phyloP scores from a whole-genome alignment of 495 filamentous ascomycete genomes.

The Neurospora terricola region DNA sequence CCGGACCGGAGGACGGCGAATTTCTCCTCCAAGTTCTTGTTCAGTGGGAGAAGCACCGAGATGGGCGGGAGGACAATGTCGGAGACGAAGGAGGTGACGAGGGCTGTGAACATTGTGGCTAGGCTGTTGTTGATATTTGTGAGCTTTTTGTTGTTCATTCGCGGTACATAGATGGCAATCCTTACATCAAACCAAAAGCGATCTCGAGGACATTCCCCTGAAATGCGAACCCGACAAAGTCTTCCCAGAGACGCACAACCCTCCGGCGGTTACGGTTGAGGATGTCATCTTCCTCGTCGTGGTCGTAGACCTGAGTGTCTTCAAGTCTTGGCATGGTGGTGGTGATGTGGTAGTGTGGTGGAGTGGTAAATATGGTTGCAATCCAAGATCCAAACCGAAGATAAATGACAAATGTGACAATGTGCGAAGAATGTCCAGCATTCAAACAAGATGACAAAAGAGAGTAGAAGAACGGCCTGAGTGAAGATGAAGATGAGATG shows the following conservation, averaged over 20 bases:
- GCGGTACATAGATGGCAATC: background rate
- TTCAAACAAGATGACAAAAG: background rate
- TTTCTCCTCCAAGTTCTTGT: conserved; percentile 65
- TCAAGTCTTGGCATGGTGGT: background rate
- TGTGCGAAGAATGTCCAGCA: background rate
- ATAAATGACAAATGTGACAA: background rate
- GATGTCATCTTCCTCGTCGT: conserved; percentile 23
- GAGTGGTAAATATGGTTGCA: background rate
- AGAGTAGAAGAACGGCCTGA: background rate
- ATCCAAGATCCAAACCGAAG: background rate
- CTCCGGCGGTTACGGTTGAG: conserved; percentile 24
- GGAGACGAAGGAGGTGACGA: conserved; percentile 62
- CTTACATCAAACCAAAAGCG: conserved; percentile 64
- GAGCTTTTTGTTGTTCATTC: background rate
- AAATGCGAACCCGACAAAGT: conserved; percentile 62
- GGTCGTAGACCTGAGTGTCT: conserved; percentile 11
- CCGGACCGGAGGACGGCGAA: conserved; percentile 57
- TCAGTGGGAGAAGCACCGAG: conserved; percentile 56
- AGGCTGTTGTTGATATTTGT: conserved; percentile 26
- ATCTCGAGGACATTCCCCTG: conserved; percentile 69
- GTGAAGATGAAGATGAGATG: background rate
- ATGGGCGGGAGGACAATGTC: conserved; percentile 62
- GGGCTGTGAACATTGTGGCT: conserved; percentile 60
- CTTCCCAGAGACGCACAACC: conserved; percentile 40
- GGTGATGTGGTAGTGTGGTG: background rate